A percentile compares a stretch with the other conserved stretches of the same genome.
Evolutionary conservation across 2,329 filamentous ascomycete genomes (phyloP).

Genomic region (Paracamarosporium sp.): DNA sequence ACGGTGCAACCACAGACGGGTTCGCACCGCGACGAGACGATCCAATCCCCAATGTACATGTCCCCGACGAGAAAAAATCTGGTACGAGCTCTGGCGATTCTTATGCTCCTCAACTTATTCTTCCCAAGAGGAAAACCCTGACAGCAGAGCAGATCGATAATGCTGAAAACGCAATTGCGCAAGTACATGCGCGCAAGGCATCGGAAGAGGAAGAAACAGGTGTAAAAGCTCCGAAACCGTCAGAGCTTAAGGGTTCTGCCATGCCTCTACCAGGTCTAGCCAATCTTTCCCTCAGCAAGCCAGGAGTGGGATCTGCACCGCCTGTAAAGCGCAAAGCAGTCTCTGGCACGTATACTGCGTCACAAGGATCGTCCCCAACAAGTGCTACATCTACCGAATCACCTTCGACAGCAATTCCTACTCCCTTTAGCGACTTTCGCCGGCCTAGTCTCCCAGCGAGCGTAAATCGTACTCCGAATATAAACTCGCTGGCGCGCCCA

Average conservation of each 20-base stretch:
- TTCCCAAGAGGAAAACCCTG: conserved; percentile 55
- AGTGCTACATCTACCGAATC: conserved; percentile 23
- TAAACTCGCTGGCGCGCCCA: conserved; percentile 46
- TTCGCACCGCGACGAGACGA: conserved; percentile 39
- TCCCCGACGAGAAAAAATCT: conserved; percentile 44
- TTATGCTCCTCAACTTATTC: conserved; percentile 44
- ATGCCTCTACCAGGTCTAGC: conserved; percentile 29
- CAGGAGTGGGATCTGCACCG: background rate
- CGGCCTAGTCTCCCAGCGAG: conserved; percentile 41
- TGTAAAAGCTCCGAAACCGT: conserved; percentile 8
- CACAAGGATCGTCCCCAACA: conserved; percentile 21
- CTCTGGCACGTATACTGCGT: conserved; percentile 12
- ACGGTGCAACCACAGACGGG: conserved; percentile 49
- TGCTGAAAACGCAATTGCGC: conserved; percentile 33
- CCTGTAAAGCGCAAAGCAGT: conserved; percentile 27
- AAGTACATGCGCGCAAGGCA: conserved; percentile 10
- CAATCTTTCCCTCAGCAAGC: conserved; percentile 17
- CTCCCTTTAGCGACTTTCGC: conserved; percentile 27
- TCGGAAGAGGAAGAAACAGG: conserved; percentile 17
- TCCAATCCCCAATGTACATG: conserved; percentile 7
- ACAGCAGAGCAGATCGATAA: conserved; percentile 51
- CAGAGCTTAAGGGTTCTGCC: conserved; percentile 14
- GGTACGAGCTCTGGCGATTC: conserved; percentile 42
- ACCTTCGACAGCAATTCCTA: conserved; percentile 14
- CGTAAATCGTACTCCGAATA: conserved; percentile 36